phyloP scores from a whole-genome alignment of 805 yeast genomes.

The Candida sonorensis region DNA sequence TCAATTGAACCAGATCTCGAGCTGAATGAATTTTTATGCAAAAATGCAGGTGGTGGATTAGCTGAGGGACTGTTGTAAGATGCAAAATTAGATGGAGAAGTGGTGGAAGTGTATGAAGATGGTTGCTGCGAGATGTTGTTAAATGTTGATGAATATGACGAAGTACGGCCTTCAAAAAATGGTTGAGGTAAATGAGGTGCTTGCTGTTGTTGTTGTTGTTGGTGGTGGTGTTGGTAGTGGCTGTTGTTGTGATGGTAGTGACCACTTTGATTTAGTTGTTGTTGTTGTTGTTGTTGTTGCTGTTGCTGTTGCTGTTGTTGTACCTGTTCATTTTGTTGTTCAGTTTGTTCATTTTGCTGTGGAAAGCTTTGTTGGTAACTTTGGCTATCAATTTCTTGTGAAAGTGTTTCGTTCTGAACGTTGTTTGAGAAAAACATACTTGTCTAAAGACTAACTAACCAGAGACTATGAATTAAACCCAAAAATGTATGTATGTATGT shows the following conservation, averaged over 20 bases:
- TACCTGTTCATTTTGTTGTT: no score
- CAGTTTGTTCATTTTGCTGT: no score
- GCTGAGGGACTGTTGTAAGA: slow-evolving; percentile 28
- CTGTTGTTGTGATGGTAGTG: background rate
- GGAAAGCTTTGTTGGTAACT: no score
- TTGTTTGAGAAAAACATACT: no score
- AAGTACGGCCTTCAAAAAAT: slow-evolving; percentile 3
- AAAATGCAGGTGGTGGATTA: slow-evolving; percentile 22
- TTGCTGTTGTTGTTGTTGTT: slow-evolving; percentile 5
- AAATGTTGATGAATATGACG: slow-evolving; percentile 6
- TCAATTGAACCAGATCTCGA: slow-evolving; percentile 23
- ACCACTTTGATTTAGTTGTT: slow-evolving; percentile 1
- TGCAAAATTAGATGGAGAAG: slow-evolving; percentile 25
- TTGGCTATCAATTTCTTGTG: no score
- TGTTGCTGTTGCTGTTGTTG: slow-evolving; percentile 3
- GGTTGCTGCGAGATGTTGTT: slow-evolving; percentile 7
- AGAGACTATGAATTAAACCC: no score
- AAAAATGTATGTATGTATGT: no score
- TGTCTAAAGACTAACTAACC: no score
- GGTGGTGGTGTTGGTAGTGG: slow-evolving; percentile 5
- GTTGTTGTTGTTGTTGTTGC: slow-evolving; percentile 3
- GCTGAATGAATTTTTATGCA: slow-evolving; percentile 20
- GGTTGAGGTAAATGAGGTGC: slow-evolving; percentile 7
- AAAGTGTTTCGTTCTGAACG: no score
- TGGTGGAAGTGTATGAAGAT: slow-evolving; percentile 21